Evolutionary conservation across 1,284 basidiomycete species (phyloP).

Genomic region (Ustilago curta): DNA sequence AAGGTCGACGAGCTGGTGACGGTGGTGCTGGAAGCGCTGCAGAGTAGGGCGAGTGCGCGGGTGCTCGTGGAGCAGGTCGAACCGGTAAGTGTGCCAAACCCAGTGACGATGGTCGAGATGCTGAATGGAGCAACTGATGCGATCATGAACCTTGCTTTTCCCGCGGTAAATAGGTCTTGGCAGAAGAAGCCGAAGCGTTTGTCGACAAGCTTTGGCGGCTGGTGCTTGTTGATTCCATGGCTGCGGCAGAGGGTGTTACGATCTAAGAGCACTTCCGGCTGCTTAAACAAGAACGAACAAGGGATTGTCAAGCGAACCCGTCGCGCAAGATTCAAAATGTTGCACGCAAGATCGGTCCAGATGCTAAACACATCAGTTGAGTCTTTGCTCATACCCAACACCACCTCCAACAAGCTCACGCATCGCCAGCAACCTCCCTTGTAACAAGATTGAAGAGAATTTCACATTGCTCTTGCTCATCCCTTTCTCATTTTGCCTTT

Average conservation of each 20-base stretch:
- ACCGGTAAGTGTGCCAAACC: conserved; percentile 48
- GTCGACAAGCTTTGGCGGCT: conserved; percentile 61
- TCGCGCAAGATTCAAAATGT: neutral
- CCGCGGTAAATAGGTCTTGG: conserved; percentile 44
- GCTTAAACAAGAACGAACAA: too few species aligned
- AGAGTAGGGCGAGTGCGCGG: conserved; percentile 27
- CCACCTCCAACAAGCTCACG: neutral
- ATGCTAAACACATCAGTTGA: conserved; percentile 6
- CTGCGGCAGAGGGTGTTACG: conserved; percentile 34
- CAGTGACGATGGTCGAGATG: too few species aligned
- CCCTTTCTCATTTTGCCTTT: neutral
- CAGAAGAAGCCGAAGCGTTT: conserved; percentile 60
- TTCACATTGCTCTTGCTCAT: too few species aligned
- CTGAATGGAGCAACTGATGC: neutral
- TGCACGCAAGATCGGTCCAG: neutral
- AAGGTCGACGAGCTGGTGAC: conserved; percentile 60
- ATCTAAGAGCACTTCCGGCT: conserved; percentile 3
- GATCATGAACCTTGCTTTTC: neutral
- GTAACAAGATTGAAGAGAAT: neutral
- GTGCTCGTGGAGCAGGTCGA: conserved; percentile 55
- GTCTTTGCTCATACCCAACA: neutral
- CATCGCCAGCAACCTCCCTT: neutral
- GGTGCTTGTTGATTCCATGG: conserved; percentile 55
- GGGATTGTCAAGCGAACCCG: too few species aligned
- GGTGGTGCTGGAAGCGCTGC: conserved; percentile 51